Evolutionary conservation across 129 eudicot genomes (phyloP).

Genomic region (Helianthus tuberosus): DNA sequence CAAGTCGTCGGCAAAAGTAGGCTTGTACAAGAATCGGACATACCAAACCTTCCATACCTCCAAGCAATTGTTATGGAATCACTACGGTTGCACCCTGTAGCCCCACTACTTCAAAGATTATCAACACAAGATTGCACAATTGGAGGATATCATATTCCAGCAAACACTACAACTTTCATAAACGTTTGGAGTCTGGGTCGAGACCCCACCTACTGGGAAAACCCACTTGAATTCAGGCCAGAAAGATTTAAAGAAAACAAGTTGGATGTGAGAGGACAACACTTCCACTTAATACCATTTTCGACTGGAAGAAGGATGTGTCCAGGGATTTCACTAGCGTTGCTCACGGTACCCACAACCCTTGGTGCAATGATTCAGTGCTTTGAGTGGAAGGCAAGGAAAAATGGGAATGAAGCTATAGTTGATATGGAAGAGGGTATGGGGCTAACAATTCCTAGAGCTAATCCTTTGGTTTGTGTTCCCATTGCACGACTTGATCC

Average conservation of each 20-base stretch:
- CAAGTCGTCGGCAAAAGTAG: slow-evolving; percentile 48
- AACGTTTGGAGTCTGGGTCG: slow-evolving; percentile 50
- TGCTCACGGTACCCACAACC: slow-evolving; percentile 53
- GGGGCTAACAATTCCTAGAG: slow-evolving; percentile 65
- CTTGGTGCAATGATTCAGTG: slow-evolving; percentile 73
- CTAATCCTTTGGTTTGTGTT: slow-evolving; percentile 61
- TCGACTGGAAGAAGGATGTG: slow-evolving; percentile 77
- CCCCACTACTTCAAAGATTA: slow-evolving; percentile 50
- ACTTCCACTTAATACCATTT: slow-evolving; percentile 62
- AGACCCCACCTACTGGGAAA: slow-evolving; percentile 62
- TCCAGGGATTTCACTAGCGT: slow-evolving; percentile 61
- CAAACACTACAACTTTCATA: slow-evolving; percentile 54
- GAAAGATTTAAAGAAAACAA: slow-evolving; percentile 46
- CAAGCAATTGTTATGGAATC: slow-evolving; percentile 76
- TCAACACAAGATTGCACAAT: slow-evolving; percentile 51
- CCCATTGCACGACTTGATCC: slow-evolving; percentile 56
- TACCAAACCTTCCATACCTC: slow-evolving; percentile 66
- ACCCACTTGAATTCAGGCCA: slow-evolving; percentile 56
- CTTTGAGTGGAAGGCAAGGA: slow-evolving; percentile 65
- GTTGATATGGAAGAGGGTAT: slow-evolving; percentile 70
- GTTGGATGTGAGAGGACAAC: slow-evolving; percentile 68
- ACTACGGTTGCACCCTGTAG: slow-evolving; percentile 60
- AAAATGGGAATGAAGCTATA: slow-evolving; percentile 28
- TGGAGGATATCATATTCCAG: slow-evolving; percentile 56
- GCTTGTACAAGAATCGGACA: slow-evolving; percentile 66